Evolutionary conservation across 768 basidiomycete genomes (phyloP).

Genomic region (Leccinellum albellum): DNA sequence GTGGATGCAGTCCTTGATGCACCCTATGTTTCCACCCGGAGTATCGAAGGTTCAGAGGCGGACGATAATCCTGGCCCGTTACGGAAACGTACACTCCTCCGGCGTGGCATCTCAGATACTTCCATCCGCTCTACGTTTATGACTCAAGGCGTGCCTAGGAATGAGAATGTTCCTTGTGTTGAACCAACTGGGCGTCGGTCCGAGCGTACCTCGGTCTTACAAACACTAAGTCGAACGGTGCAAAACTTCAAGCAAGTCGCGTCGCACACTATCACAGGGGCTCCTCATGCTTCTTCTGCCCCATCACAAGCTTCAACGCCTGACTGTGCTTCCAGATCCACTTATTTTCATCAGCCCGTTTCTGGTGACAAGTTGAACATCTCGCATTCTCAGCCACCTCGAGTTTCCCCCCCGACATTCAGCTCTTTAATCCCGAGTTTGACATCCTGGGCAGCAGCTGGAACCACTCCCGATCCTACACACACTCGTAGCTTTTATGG

Average conservation of each 20-base stretch:
- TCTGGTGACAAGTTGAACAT: constrained; percentile 5
- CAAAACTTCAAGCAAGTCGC: constrained; percentile 43
- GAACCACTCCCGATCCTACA: constrained; percentile 20
- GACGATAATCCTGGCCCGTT: constrained; percentile 49
- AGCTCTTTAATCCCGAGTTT: constrained; percentile 32
- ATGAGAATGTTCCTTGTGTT: background rate
- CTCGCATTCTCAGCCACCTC: constrained; percentile 19
- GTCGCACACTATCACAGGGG: constrained; percentile 28
- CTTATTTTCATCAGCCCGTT: constrained; percentile 1
- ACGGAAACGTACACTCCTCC: constrained; percentile 61
- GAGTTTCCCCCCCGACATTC: constrained; percentile 20
- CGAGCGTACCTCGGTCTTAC: constrained; percentile 48
- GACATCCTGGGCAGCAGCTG: constrained; percentile 33
- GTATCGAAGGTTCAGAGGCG: constrained; percentile 37
- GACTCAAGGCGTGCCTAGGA: constrained; percentile 42
- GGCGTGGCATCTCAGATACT: constrained; percentile 86
- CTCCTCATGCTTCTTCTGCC: constrained; percentile 5
- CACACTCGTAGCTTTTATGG: constrained; percentile 6
- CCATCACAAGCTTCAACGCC: constrained; percentile 9
- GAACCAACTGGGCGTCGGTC: constrained; percentile 29
- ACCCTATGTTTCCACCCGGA: constrained; percentile 21
- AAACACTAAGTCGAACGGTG: constrained; percentile 51
- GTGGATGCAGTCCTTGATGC: constrained; percentile 79
- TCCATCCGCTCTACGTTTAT: constrained; percentile 87
- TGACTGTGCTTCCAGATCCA: constrained; percentile 1